Evolutionary conservation across 352 stramenopile genomes (phyloP).

Genomic region (Peronosclerospora sorghi): DNA sequence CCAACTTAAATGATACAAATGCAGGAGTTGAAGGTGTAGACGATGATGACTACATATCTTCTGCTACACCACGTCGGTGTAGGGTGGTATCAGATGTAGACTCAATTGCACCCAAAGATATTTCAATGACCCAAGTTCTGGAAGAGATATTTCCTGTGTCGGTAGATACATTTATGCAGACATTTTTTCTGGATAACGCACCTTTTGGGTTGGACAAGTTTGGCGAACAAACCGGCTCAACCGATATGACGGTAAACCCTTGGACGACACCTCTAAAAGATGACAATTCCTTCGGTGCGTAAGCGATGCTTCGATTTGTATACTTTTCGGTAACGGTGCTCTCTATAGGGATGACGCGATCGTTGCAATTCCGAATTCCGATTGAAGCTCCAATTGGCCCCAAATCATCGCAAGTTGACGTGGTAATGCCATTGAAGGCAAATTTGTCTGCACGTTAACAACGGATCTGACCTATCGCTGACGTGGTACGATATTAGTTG

Average conservation of each 20-base stretch:
- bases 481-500: slow-evolving; percentile 19
- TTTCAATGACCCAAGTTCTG: slow-evolving; percentile 61
- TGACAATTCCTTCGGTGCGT: slow-evolving; percentile 28
- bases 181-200: slow-evolving; percentile 55
- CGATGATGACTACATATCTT: slow-evolving; percentile 4
- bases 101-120: slow-evolving; percentile 49
- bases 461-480: slow-evolving; percentile 1
- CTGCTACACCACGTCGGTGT: slow-evolving; percentile 11
- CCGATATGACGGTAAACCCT: slow-evolving; percentile 59
- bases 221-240: slow-evolving; percentile 42
- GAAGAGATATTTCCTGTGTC: slow-evolving; percentile 52
- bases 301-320: neutral
- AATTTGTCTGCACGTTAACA: neutral
- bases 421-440: slow-evolving; percentile 23
- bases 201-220: slow-evolving; percentile 63
- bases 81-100: slow-evolving; percentile 57
- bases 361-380: slow-evolving; percentile 62
- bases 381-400: slow-evolving; percentile 73
- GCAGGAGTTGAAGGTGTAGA: slow-evolving; percentile 1
- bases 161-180: slow-evolving; percentile 55
- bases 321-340: neutral
- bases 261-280: slow-evolving; percentile 47
- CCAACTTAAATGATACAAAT: neutral
- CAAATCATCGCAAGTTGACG: slow-evolving; percentile 72
- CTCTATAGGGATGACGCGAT: slow-evolving; percentile 42